Evolutionary conservation across 371 early-diverging fungal species (phyloP).

Genomic region (Massospora cicadina): DNA sequence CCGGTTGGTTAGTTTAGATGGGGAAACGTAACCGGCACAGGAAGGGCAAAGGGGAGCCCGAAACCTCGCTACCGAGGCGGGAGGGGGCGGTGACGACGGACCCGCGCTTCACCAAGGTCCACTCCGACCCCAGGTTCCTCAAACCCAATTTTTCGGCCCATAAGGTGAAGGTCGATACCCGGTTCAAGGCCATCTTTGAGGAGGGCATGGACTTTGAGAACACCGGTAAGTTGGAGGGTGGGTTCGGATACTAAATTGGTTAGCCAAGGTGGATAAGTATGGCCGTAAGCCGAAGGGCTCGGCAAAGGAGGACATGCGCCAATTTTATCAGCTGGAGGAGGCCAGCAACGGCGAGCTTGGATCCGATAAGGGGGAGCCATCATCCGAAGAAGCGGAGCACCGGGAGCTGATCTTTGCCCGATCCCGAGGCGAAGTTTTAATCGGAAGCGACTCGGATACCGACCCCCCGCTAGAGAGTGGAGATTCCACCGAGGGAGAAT

Average conservation of each 20-base stretch:
- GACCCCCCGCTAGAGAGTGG: constrained; percentile 28
- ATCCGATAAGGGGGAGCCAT: constrained; percentile 14
- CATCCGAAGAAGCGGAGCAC: constrained; percentile 59
- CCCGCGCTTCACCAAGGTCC: constrained; percentile 63
- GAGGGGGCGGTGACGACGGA: constrained; percentile 34
- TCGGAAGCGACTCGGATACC: constrained; percentile 29
- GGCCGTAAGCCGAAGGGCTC: constrained; percentile 42
- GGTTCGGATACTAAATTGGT: not conserved
- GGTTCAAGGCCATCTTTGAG: constrained; percentile 66
- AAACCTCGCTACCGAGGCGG: not conserved
- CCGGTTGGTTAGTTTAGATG: too few species aligned
- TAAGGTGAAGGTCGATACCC: constrained; percentile 78
- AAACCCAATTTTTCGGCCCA: constrained; percentile 56
- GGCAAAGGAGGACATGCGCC: constrained; percentile 32
- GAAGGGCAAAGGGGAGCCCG: not conserved
- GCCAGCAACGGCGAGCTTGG: constrained; percentile 11
- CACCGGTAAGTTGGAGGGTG: constrained; percentile 34
- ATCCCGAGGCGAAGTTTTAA: constrained; percentile 31
- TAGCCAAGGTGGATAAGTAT: constrained; percentile 74
- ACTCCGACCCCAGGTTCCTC: constrained; percentile 75
- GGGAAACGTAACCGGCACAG: not conserved
- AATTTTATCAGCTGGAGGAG: constrained; percentile 32
- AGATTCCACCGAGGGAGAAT: constrained; percentile 18
- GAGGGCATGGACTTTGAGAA: constrained; percentile 38
- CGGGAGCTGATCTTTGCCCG: constrained; percentile 55